Percentiles rank a stretch among this genome's conserved stretches.
phyloP scores from a whole-genome alignment of 1,139 yeast species.

The Debaryomyces subglobosus region DNA sequence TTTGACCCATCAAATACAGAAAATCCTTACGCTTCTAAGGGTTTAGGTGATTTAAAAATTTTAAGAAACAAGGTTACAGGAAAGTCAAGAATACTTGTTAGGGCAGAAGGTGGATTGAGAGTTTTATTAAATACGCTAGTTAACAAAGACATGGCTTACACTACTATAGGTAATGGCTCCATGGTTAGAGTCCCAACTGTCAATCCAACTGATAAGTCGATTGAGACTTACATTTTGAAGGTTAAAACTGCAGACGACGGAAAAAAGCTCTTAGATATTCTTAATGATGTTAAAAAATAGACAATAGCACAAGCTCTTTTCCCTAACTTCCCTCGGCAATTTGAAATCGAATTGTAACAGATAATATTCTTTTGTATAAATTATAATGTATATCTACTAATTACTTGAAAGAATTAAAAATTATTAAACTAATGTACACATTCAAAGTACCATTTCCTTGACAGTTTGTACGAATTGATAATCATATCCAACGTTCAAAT shows the following conservation, averaged over 20 bases:
- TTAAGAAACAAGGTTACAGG: constrained; percentile 58
- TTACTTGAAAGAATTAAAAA: not conserved
- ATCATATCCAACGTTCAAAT: constrained; percentile 52
- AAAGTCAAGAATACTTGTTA: constrained; percentile 71
- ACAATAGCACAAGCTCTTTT: not conserved
- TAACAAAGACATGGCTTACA: constrained; percentile 54
- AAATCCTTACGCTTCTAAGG: constrained; percentile 59
- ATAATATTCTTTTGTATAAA: not conserved
- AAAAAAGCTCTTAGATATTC: constrained; percentile 54
- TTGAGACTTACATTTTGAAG: constrained; percentile 65
- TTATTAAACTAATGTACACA: not conserved
- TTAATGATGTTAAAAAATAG: constrained; percentile 46
- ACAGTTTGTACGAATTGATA: constrained; percentile 50
- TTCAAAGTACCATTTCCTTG: constrained; percentile 19
- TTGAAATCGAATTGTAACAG: not conserved
- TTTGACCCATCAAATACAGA: constrained; percentile 54
- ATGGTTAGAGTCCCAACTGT: constrained; percentile 64
- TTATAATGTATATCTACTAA: constrained; percentile 7
- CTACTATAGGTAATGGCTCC: constrained; percentile 59
- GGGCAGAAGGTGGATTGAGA: constrained; percentile 89
- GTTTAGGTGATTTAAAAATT: constrained; percentile 82
- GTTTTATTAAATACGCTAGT: constrained; percentile 71
- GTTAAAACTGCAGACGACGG: constrained; percentile 77
- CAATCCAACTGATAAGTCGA: constrained; percentile 36
- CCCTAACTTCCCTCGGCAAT: not conserved